Conservation (phyloP, 805 yeast genomes). For the Yarrowia bubula region DNA sequence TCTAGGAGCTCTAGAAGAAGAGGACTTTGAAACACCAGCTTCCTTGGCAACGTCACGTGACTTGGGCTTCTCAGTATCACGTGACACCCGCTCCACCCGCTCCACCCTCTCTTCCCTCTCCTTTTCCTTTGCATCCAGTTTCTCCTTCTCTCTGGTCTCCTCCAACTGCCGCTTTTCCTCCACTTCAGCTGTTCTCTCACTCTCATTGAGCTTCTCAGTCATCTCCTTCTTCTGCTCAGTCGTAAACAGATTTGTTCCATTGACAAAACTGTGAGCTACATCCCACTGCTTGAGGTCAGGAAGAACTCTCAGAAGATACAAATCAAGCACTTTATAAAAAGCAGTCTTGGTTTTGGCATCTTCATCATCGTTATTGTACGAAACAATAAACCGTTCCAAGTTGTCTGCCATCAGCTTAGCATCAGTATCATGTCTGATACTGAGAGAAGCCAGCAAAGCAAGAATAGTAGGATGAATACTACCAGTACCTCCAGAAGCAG, state of each 20-base stretch:
- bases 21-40: background rate
- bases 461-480: conserved; percentile 5
- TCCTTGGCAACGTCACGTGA: background rate
- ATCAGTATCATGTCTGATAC: conserved; percentile 21
- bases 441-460: conserved; percentile 2
- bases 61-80: background rate
- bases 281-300: conserved; percentile 21
- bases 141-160: conserved; percentile 2
- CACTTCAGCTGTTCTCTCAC: background rate
- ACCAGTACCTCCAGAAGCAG: conserved; percentile 13
- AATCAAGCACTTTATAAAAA: conserved; percentile 23
- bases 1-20: conserved; percentile 1
- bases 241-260: background rate
- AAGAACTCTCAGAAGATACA: conserved; percentile 22
- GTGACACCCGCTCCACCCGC: background rate
- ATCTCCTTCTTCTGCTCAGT: conserved; percentile 21
- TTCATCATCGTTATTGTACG: background rate
- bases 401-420: conserved; percentile 11
- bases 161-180: background rate
- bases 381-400: conserved; percentile 13
- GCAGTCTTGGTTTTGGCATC: conserved; percentile 14
- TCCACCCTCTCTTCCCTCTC: background rate
- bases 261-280: conserved; percentile 17
- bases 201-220: conserved; percentile 7
- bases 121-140: background rate